Evolutionary conservation across 129 eudicot genomes (phyloP), one percentile per base, ranked within the genome.

Genomic region (Logfia minima): DNA sequence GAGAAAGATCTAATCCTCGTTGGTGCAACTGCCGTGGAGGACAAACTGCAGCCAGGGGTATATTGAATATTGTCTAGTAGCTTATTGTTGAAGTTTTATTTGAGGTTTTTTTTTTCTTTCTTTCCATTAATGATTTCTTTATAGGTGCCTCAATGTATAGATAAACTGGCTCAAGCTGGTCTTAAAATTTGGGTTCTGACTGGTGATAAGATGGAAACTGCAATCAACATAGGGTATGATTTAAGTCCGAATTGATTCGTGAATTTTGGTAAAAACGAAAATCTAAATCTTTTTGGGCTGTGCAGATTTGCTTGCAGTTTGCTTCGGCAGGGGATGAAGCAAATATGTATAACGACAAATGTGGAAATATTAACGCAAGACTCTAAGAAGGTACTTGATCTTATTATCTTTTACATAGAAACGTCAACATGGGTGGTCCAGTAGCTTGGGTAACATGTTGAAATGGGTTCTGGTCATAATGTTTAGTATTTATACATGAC

Each of bases 191-290:
- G 98, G 98, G 98, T 93, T 77, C 90, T 93, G 76, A 93, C 98
- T 2, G 98, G 98, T 29, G 98, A 93, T 80, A 93, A 93, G 87
- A 93, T 93, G 97, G 98, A 93, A 90, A 93, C 98, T 26, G 98
- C 98, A 37, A 93, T 93, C 37, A 93, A 93, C 78, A 93, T 93
- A 45, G 98, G 98, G 98, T 93, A 70, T 66, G 88, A 81, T 72
- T 71, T 37, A 65, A 29, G 11, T 68, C 4, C 41, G 8, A 37
- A 70, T 37, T 43, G 19, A 48, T 62, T 32, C 2, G 34, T 41
- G 18, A 55, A 39, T 28, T 70, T 74, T 55, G 17, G 31, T 41
- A 0, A 28, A 21, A 32, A 26, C 29, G 29, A 61, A 63, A 37
- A 14, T 70, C 43, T 71, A 8, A 55, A 23, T 13, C 55, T 51